Evolutionary conservation across 139 green algal species (phyloP).

Genomic region (Tetraselmis striata): DNA sequence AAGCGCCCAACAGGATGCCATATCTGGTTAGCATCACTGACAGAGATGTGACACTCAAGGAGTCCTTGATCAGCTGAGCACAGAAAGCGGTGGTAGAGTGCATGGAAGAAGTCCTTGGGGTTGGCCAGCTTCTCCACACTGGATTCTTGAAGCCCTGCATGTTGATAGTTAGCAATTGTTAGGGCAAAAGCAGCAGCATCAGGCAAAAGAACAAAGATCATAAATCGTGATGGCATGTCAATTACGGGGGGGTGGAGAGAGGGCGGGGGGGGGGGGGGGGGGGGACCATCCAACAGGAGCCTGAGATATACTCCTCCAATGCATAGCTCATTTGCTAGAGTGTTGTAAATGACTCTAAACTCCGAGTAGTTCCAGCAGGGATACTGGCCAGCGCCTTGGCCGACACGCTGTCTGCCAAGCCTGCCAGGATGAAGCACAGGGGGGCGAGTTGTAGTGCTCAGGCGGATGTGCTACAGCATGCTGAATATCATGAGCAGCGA

Average conservation of each 20-base stretch:
- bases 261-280: too few species aligned
- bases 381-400: slow-evolving; percentile 10
- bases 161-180: too few species aligned
- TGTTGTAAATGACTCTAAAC: slow-evolving; percentile 76
- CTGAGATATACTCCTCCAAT: slow-evolving; percentile 79
- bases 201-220: neutral
- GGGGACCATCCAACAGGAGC: slow-evolving; percentile 72
- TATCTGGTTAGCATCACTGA: too few species aligned
- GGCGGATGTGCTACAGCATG: too few species aligned
- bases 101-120: slow-evolving; percentile 70
- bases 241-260: neutral
- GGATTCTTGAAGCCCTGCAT: slow-evolving; percentile 12
- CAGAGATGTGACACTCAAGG: too few species aligned
- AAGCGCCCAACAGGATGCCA: neutral
- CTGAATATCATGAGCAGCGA: too few species aligned
- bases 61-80: slow-evolving; percentile 49
- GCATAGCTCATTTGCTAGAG: slow-evolving; percentile 59
- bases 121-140: slow-evolving; percentile 58
- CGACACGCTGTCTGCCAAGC: neutral
- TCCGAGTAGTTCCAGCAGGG: slow-evolving; percentile 74
- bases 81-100: slow-evolving; percentile 73
- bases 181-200: neutral
- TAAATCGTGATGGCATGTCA: too few species aligned
- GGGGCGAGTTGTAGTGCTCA: too few species aligned
- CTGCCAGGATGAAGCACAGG: too few species aligned